Conservation (phyloP, 768 basidiomycete species). For the Trametopsis cervina region DNA sequence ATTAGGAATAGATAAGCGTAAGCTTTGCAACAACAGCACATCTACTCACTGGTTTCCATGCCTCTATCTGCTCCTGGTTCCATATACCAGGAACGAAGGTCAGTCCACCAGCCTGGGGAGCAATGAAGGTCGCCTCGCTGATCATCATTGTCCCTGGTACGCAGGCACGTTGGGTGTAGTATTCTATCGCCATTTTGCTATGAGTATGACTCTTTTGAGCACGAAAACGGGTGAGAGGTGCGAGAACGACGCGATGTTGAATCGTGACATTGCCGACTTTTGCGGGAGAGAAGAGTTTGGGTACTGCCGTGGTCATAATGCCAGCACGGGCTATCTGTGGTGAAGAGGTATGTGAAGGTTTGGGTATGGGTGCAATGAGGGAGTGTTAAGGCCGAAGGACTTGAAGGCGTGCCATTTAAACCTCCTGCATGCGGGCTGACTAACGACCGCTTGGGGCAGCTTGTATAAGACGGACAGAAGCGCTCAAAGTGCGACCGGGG, state of each 20-base stretch:
- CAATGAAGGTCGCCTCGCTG: constrained; percentile 47
- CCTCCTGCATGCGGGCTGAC: too few species aligned
- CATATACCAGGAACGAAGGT: constrained; percentile 52
- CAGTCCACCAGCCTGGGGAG: constrained; percentile 38
- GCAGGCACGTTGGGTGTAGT: constrained; percentile 31
- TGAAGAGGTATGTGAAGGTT: too few species aligned
- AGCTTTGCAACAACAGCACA: background rate
- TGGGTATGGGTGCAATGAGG: too few species aligned
- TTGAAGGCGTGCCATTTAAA: too few species aligned
- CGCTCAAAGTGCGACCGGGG: too few species aligned
- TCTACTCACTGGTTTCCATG: constrained; percentile 36
- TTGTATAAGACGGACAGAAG: too few species aligned
- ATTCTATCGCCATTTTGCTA: background rate
- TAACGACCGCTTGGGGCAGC: too few species aligned
- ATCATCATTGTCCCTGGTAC: constrained; percentile 44
- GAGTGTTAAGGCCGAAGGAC: too few species aligned
- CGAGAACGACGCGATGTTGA: constrained; percentile 42
- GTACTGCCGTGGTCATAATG: constrained; percentile 3
- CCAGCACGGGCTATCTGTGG: too few species aligned
- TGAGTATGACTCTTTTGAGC: constrained; percentile 28
- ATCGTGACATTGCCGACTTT: constrained; percentile 33
- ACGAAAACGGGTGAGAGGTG: constrained; percentile 41
- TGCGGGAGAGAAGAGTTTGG: constrained; percentile 37
- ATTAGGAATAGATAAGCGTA: too few species aligned
- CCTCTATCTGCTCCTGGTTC: constrained; percentile 43